Percentiles rank a stretch among this genome's conserved stretches.
Conservation (phyloP, 495 filamentous ascomycete species). For the Podospora comata region DNA sequence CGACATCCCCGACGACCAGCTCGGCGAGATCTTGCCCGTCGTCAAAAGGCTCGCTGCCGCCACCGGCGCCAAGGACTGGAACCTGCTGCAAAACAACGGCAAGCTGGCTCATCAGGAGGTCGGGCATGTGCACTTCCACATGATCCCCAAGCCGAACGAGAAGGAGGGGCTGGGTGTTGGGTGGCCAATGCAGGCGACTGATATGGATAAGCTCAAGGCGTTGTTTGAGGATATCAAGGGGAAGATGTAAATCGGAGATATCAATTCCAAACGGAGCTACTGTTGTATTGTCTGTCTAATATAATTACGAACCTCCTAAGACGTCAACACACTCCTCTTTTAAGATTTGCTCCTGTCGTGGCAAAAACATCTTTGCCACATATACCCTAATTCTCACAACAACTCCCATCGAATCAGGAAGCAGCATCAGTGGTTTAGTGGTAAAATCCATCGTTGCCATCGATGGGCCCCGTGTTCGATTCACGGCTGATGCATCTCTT, state of each 20-base stretch:
- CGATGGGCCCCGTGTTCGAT: constrained; percentile 53
- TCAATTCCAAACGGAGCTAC: too few relatives aligned
- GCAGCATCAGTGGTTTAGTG: constrained; percentile 46
- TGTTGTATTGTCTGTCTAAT: too few relatives aligned
- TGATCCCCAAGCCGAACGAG: constrained; percentile 95
- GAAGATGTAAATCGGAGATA: constrained; percentile 64
- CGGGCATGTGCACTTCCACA: constrained; percentile 93
- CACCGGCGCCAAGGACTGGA: constrained; percentile 75
- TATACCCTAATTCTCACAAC: too few relatives aligned
- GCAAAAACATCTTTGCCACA: too few relatives aligned
- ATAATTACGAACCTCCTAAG: too few relatives aligned
- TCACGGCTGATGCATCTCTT: constrained; percentile 43
- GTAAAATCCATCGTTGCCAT: constrained; percentile 55
- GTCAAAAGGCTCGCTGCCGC: constrained; percentile 83
- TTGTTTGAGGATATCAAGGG: constrained; percentile 78
- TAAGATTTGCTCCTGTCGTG: too few relatives aligned
- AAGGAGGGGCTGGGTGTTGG: constrained; percentile 72
- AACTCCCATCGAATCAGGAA: background rate
- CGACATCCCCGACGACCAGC: constrained; percentile 87
- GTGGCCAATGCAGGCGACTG: constrained; percentile 73
- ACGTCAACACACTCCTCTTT: too few relatives aligned
- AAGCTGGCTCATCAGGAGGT: constrained; percentile 90
- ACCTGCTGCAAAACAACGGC: constrained; percentile 97
- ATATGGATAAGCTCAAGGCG: constrained; percentile 82
- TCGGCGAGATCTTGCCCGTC: constrained; percentile 83